Evolutionary conservation across 163 green algal genomes (phyloP), one percentile per base, ranked within the genome.

Genomic region (Chloromonas sp.): DNA sequence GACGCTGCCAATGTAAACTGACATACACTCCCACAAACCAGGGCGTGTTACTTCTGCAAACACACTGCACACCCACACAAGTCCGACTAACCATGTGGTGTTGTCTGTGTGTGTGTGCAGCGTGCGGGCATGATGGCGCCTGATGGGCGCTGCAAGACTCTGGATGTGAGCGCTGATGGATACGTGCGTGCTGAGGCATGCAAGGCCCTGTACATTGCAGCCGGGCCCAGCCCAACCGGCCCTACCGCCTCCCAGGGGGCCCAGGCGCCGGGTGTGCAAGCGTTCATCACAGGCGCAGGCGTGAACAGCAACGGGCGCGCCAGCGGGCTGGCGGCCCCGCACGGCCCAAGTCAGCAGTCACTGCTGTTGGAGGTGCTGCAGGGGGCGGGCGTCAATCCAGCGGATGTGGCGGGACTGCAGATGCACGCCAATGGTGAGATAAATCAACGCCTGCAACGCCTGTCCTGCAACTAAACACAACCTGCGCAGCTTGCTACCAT

Each of bases 121-220:
- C 60, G 76, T 11, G 93, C 91, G 61, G 86, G 90, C 57, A 98
- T 98, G 95, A 87, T 98, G 58, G 89, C 92, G 2, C 82, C 84
- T 0, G 93, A 97, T 70, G 96, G 95, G 70, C 90, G 95, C 3
- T 98, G 95, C 89, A 97, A 97, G 88, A 95, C 95, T 0, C 87
- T 98, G 58, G 94, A 97, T 81, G 87, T 87, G 36, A 71, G 76
- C 1, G 94, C 94, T 14, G 91, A 96, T 82, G 93, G 87, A 3
- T 98, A 90, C 71, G 88, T 93, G 76, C 84, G 92, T 13, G 88
- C 85, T 36, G 88, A 91, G 2, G 88, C 82, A 1, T 86, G 90
- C 1, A 81, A 82, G 15, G 86, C 91, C 0, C 70, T 95, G 15
- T 76, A 91, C 60, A 84, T 93, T 5, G 60, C 70, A 80, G 78